Conservation (phyloP, 2,329 filamentous ascomycete species). For the Fusarium pininemorale region DNA sequence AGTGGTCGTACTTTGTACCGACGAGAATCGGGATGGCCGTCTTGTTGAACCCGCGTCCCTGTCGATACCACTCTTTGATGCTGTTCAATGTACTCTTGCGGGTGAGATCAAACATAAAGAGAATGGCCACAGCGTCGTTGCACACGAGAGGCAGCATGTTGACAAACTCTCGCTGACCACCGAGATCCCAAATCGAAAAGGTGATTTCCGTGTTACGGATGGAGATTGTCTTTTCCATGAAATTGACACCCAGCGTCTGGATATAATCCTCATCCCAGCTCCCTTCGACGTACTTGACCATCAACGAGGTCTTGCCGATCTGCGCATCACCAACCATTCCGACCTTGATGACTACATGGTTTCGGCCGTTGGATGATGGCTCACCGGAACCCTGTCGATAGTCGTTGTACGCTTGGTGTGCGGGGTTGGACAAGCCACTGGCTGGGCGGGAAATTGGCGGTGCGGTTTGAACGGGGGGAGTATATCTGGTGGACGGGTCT, state of each 20-base stretch:
- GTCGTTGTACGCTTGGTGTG: constrained; percentile 54
- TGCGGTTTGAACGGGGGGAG: constrained; percentile 55
- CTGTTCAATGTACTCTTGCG: constrained; percentile 98
- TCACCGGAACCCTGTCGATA: constrained; percentile 54
- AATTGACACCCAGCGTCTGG: constrained; percentile 97
- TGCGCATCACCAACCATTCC: constrained; percentile 99
- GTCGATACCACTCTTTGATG: constrained; percentile 99
- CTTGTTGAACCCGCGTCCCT: constrained; percentile 98
- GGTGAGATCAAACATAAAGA: constrained; percentile 99
- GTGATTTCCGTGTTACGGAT: constrained; percentile 99
- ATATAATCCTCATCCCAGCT: constrained; percentile 99
- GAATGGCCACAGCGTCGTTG: constrained; percentile 97
- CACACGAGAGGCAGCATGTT: constrained; percentile 99
- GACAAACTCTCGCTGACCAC: constrained; percentile 97
- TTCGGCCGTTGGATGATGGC: constrained; percentile 59
- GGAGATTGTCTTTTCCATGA: constrained; percentile 99
- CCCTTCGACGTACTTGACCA: constrained; percentile 99
- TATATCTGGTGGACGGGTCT: constrained; percentile 56
- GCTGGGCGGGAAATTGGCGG: constrained; percentile 63
- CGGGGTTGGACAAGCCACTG: constrained; percentile 61
- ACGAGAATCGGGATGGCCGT: constrained; percentile 98
- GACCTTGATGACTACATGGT: constrained; percentile 96
- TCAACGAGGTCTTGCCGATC: constrained; percentile 98
- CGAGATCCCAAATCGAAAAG: constrained; percentile 98
- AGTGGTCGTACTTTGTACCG: constrained; percentile 98